Evolutionary conservation across 495 filamentous ascomycete genomes (phyloP).

Genomic region (Cairneyella variabilis): DNA sequence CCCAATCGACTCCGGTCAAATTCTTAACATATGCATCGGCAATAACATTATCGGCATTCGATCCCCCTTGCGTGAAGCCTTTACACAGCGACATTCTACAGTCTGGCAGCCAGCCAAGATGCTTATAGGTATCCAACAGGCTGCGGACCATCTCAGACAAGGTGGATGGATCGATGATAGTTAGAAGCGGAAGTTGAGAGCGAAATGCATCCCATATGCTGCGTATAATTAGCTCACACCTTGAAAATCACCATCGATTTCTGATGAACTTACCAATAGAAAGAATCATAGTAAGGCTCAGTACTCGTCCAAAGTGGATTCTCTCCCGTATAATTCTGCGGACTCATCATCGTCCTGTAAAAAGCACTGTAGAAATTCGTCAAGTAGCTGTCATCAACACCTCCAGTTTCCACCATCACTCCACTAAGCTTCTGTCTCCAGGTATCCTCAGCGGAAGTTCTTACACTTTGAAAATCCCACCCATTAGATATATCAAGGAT

Average conservation of each 20-base stretch:
- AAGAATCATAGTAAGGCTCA: slow-evolving; percentile 73
- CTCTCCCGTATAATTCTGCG: slow-evolving; percentile 76
- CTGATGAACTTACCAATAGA: slow-evolving; percentile 61
- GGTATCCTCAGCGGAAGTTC: slow-evolving; percentile 45
- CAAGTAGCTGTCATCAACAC: slow-evolving; percentile 49
- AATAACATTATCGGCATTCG: slow-evolving; percentile 70
- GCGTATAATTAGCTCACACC: slow-evolving; percentile 59
- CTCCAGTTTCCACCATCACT: slow-evolving; percentile 50
- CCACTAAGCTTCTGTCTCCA: slow-evolving; percentile 63
- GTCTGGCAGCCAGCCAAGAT: slow-evolving; percentile 29
- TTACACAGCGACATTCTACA: slow-evolving; percentile 54
- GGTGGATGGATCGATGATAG: slow-evolving; percentile 58
- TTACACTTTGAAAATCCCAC: slow-evolving; percentile 57
- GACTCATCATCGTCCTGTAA: slow-evolving; percentile 66
- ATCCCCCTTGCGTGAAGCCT: slow-evolving; percentile 73
- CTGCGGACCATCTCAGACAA: slow-evolving; percentile 66
- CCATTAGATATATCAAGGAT: slow-evolving; percentile 54
- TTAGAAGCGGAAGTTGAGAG: slow-evolving; percentile 65
- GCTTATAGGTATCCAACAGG: slow-evolving; percentile 65
- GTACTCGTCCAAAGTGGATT: slow-evolving; percentile 66
- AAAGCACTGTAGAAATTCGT: slow-evolving; percentile 65
- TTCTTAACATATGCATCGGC: slow-evolving; percentile 49
- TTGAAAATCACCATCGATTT: too few relatives aligned
- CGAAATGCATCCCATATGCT: slow-evolving; percentile 74
- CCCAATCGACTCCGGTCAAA: slow-evolving; percentile 66